Percentiles rank a stretch among this genome's conserved stretches.
Evolutionary conservation across 345 rosid genomes (phyloP).

Genomic region (Ceriops tagal): DNA sequence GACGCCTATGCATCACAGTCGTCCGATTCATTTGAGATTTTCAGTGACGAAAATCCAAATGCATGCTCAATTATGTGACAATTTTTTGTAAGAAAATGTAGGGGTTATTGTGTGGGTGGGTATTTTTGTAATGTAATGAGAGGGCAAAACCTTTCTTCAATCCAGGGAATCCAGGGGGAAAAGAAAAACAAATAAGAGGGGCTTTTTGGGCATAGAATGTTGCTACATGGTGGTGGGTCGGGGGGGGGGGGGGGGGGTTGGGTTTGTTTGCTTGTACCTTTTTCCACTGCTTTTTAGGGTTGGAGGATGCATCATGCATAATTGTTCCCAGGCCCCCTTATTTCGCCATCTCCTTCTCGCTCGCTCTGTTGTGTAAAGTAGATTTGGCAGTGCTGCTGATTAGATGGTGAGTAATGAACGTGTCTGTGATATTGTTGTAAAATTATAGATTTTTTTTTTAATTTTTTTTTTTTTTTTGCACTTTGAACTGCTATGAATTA

Average conservation of each 20-base stretch:
- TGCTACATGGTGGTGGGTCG: not conserved
- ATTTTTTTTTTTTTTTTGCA: not conserved
- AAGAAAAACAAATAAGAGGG: not conserved
- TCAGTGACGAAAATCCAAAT: constrained; percentile 87
- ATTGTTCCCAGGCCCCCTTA: constrained; percentile 9
- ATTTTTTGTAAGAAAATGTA: not conserved
- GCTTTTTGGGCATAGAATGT: not conserved
- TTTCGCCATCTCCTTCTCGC: not conserved
- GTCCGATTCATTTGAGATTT: constrained; percentile 62
- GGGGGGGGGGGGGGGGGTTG: no score
- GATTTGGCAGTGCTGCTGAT: constrained; percentile 14
- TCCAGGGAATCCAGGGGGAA: constrained; percentile 1
- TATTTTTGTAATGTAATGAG: constrained; percentile 29
- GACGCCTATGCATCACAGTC: constrained; percentile 38
- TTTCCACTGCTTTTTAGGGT: constrained; percentile 17
- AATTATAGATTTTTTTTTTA: not conserved
- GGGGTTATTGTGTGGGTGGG: not conserved
- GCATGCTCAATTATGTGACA: constrained; percentile 73
- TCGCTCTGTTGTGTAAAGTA: constrained; percentile 12
- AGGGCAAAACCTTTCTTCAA: constrained; percentile 11
- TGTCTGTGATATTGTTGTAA: not conserved
- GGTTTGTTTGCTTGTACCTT: not conserved
- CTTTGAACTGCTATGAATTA: not conserved
- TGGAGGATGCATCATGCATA: constrained; percentile 5
- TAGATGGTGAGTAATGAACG: not conserved